Conservation (phyloP, 176 grass and related monocot genomes). For the Musa beccarii region DNA sequence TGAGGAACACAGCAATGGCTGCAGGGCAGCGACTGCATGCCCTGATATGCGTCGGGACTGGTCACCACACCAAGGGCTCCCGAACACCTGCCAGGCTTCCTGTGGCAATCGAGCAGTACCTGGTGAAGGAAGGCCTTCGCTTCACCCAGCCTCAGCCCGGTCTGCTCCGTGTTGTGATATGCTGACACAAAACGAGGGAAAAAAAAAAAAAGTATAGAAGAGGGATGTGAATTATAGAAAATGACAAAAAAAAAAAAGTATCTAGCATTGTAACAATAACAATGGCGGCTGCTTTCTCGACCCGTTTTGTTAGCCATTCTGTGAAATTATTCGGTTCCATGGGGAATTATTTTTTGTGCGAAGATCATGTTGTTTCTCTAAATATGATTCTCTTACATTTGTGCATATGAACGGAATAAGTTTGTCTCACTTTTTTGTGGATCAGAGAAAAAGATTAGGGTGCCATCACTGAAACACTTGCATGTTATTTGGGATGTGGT, state of each 20-base stretch:
- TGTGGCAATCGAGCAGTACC: slow-evolving; percentile 73
- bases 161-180: slow-evolving; percentile 63
- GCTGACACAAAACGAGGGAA: slow-evolving; percentile 31
- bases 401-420: too few species aligned
- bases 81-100: slow-evolving; percentile 75
- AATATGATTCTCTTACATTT: too few species aligned
- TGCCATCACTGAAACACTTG: too few species aligned
- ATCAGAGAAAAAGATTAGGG: too few species aligned
- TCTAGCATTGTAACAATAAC: neutral
- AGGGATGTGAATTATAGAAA: neutral
- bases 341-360: too few species aligned
- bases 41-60: slow-evolving; percentile 80
- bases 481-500: too few species aligned
- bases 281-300: neutral
- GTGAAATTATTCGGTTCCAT: neutral
- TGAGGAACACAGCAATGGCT: slow-evolving; percentile 43
- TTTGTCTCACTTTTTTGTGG: too few species aligned
- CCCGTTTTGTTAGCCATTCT: neutral
- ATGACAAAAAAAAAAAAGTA: neutral
- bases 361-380: too few species aligned
- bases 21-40: slow-evolving; percentile 62
- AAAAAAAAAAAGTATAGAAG: slow-evolving; percentile 19
- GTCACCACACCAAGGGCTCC: slow-evolving; percentile 87
- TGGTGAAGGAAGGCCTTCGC: slow-evolving; percentile 63
- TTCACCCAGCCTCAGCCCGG: slow-evolving; percentile 83